Evolutionary conservation across 2,329 filamentous ascomycete genomes (phyloP).

Genomic region (Phoma herbarum): DNA sequence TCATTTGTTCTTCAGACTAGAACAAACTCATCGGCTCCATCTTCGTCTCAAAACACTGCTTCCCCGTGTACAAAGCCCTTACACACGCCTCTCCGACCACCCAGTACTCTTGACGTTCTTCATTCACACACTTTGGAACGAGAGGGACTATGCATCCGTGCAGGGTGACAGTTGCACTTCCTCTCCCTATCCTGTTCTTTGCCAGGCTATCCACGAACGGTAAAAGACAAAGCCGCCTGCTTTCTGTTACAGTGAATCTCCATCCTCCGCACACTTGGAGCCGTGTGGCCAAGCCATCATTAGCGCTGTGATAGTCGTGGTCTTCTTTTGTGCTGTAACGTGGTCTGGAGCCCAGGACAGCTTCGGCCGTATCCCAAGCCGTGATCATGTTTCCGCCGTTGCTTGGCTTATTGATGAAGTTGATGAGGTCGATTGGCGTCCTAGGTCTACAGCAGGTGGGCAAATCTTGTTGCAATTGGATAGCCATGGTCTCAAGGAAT

Average conservation of each 20-base stretch:
- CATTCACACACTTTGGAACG: conserved; percentile 21
- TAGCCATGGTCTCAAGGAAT: background rate
- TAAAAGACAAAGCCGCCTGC: conserved; percentile 12
- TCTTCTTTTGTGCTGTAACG: background rate
- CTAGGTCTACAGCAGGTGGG: background rate
- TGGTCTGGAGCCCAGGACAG: background rate
- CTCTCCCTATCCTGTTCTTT: background rate
- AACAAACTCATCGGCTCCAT: conserved; percentile 21
- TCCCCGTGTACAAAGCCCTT: conserved; percentile 29
- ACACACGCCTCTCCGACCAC: conserved; percentile 31
- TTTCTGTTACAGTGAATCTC: background rate
- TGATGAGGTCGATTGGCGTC: background rate
- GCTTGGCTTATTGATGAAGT: background rate
- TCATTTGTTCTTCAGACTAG: conserved; percentile 21
- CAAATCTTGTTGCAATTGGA: background rate
- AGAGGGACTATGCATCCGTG: conserved; percentile 29
- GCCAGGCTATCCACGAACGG: conserved; percentile 21
- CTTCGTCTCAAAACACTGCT: conserved; percentile 20
- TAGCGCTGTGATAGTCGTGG: background rate
- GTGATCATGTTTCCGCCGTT: background rate
- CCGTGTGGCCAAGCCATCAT: background rate
- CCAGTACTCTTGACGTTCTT: conserved; percentile 21
- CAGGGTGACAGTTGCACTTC: conserved; percentile 24
- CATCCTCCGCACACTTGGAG: background rate
- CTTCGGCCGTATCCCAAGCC: background rate